phyloP scores from a whole-genome alignment of 345 rosid genomes.

The Boechera retrofracta region DNA sequence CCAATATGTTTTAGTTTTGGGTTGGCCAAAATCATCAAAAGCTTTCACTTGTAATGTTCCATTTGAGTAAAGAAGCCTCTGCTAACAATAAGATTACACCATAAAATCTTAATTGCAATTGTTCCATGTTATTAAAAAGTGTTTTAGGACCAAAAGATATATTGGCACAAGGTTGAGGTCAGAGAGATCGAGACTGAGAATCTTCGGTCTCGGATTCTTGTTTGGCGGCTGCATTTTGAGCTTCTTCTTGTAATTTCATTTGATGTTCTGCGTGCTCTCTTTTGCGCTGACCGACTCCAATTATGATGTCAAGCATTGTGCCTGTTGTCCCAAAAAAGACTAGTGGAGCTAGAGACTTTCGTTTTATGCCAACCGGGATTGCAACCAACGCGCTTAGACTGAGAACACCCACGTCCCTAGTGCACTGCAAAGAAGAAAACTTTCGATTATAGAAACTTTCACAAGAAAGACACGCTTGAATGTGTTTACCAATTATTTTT shows the following conservation, averaged over 20 bases:
- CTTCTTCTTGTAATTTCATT: neutral
- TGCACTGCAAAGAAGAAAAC: conserved; percentile 1
- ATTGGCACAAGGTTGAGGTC: neutral
- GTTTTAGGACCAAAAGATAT: neutral
- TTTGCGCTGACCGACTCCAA: neutral
- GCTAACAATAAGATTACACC: neutral
- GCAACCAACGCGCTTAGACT: neutral
- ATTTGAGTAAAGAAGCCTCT: conserved; percentile 15
- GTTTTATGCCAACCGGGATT: neutral
- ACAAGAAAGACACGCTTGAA: neutral
- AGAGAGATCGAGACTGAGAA: neutral
- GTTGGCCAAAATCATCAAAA: conserved; percentile 19
- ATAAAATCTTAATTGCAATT: neutral
- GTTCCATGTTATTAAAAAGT: neutral
- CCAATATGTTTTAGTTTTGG: conserved; percentile 46
- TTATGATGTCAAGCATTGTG: neutral
- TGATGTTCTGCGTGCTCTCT: conserved; percentile 3
- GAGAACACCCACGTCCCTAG: neutral
- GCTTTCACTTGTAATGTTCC: neutral
- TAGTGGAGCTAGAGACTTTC: neutral
- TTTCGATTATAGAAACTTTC: neutral
- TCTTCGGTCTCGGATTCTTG: neutral
- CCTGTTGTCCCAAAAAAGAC: conserved; percentile 2
- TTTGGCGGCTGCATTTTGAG: neutral
- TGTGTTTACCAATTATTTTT: neutral